A percentile compares a stretch with the other conserved stretches of the same genome.
Evolutionary conservation across 257 asterid genomes (phyloP).

Genomic region (Cruciata laevipes): DNA sequence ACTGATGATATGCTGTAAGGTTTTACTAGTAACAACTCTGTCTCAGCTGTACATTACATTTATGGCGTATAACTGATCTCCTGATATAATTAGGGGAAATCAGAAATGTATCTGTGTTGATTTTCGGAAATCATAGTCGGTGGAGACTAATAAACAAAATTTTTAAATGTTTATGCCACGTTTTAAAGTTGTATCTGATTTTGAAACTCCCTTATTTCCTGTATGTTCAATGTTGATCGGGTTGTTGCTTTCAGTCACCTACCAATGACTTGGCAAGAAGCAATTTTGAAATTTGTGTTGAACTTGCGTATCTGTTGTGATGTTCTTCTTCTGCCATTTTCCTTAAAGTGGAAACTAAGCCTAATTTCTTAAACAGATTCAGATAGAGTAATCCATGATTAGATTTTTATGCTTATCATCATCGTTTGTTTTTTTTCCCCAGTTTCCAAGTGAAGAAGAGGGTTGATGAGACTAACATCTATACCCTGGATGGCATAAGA

Average conservation of each 20-base stretch:
- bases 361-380: background rate
- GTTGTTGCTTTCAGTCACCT: background rate
- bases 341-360: background rate
- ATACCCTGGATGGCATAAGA: conserved; percentile 85
- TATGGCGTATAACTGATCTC: background rate
- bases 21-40: background rate
- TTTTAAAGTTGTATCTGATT: background rate
- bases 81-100: background rate
- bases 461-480: conserved; percentile 68
- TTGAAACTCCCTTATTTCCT: too few species aligned
- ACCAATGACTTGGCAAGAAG: background rate
- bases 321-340: background rate
- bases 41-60: background rate
- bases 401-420: background rate
- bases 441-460: conserved; percentile 48
- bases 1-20: too few species aligned
- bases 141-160: background rate
- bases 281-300: background rate
- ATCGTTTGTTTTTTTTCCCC: conserved; percentile 17
- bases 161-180: background rate
- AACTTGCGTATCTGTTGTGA: background rate
- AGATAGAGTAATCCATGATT: background rate
- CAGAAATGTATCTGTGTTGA: background rate
- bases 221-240: background rate
- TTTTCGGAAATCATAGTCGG: background rate